Conservation (phyloP, 2,329 filamentous ascomycete species). For the Diaporthe longicolla region DNA sequence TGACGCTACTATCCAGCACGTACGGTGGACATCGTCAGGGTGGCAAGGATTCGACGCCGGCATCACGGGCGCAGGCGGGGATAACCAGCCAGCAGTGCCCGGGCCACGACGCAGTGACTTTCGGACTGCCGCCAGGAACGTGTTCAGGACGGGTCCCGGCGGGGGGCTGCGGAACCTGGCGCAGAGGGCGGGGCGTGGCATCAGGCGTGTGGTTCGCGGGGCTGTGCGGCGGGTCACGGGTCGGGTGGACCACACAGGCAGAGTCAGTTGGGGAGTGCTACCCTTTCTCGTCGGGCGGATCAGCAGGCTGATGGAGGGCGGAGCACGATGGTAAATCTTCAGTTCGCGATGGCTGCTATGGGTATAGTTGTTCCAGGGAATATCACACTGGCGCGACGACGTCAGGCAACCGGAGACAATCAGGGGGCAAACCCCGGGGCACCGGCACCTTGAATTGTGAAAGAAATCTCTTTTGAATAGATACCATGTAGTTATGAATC, state of each 20-base stretch:
- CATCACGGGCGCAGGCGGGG: no score
- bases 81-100: no score
- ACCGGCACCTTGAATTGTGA: background rate
- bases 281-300: background rate
- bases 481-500: background rate
- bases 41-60: no score
- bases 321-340: background rate
- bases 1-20: no score
- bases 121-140: background rate
- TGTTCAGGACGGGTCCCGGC: background rate
- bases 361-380: background rate
- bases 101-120: no score
- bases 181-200: background rate
- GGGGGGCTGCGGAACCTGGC: background rate
- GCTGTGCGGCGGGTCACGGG: background rate
- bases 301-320: background rate
- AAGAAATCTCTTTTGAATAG: background rate
- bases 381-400: fast-evolving
- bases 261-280: background rate
- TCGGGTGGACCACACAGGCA: background rate
- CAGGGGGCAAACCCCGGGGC: no score
- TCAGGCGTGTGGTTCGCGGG: background rate
- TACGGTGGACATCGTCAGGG: no score
- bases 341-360: background rate
- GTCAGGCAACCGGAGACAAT: no score